Evolutionary conservation across 805 yeast genomes (phyloP).

Genomic region (Ascoidea rubescens): DNA sequence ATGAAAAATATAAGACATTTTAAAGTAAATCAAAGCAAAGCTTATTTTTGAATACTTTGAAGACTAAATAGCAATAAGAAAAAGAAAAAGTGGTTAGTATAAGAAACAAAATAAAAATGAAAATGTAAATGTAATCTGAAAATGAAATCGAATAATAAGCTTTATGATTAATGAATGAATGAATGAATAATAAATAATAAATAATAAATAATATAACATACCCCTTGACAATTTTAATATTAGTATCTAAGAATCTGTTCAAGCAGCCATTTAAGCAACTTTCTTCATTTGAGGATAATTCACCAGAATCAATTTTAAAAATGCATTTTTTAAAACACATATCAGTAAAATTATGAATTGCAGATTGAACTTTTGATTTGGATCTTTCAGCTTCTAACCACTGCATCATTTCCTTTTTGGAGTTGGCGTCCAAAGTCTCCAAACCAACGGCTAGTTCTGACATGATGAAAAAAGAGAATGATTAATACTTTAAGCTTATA

Average conservation of each 20-base stretch:
- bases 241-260: slow-evolving; percentile 76
- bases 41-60: too few relatives aligned
- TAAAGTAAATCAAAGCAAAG: too few relatives aligned
- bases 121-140: too few relatives aligned
- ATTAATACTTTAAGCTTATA: too few relatives aligned
- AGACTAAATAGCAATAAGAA: too few relatives aligned
- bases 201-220: not conserved
- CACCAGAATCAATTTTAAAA: slow-evolving; percentile 21
- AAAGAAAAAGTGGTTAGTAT: too few relatives aligned
- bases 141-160: too few relatives aligned
- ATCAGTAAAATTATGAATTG: slow-evolving; percentile 81
- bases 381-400: slow-evolving; percentile 77
- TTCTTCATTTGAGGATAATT: slow-evolving; percentile 43
- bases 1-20: too few relatives aligned
- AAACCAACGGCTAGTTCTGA: slow-evolving; percentile 17
- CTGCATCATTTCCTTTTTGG: slow-evolving; percentile 59
- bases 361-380: slow-evolving; percentile 74
- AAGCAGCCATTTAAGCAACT: slow-evolving; percentile 70
- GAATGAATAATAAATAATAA: too few relatives aligned
- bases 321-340: slow-evolving; percentile 85
- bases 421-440: slow-evolving; percentile 43
- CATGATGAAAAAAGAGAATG: too few relatives aligned
- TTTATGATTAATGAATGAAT: too few relatives aligned
- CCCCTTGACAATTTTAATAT: slow-evolving; percentile 61
- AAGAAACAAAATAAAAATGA: too few relatives aligned